Evolutionary conservation across 805 yeast species (phyloP).

Genomic region (Tetrapisispora namnaoensis): DNA sequence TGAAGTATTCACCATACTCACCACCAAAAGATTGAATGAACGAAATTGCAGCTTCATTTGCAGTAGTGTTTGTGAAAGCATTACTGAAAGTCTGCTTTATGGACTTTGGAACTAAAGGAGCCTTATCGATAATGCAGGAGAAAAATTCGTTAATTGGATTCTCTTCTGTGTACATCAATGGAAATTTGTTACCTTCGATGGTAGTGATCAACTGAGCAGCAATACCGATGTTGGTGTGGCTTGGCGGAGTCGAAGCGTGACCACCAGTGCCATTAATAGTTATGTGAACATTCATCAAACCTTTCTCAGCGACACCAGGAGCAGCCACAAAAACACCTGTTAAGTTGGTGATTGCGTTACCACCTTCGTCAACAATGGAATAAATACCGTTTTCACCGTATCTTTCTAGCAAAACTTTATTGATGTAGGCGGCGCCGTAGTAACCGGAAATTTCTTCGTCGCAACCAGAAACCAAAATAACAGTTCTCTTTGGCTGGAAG

Average conservation of each 20-base stretch:
- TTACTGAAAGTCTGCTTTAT: slow-evolving; percentile 23
- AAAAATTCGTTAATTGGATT: slow-evolving; percentile 54
- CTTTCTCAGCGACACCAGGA: slow-evolving; percentile 54
- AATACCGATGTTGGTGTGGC: slow-evolving; percentile 71
- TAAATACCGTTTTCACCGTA: slow-evolving; percentile 55
- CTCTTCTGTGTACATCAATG: slow-evolving; percentile 29
- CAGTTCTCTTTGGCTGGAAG: slow-evolving; percentile 50
- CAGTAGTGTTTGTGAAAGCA: slow-evolving; percentile 27
- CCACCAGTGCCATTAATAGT: slow-evolving; percentile 60
- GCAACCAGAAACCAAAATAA: slow-evolving; percentile 59
- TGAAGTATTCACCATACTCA: slow-evolving; percentile 18
- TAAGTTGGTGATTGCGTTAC: slow-evolving; percentile 25
- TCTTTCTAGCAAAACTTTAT: slow-evolving; percentile 36
- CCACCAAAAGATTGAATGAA: slow-evolving; percentile 21
- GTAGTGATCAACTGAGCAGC: slow-evolving; percentile 45
- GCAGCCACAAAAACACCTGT: slow-evolving; percentile 42
- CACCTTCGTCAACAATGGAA: slow-evolving; percentile 67
- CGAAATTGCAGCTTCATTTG: background rate
- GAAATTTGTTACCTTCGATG: slow-evolving; percentile 46
- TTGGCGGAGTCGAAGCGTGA: slow-evolving; percentile 71
- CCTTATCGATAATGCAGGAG: slow-evolving; percentile 54
- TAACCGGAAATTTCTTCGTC: slow-evolving; percentile 73
- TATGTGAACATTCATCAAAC: slow-evolving; percentile 43
- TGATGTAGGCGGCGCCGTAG: slow-evolving; percentile 47
- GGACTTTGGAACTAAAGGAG: slow-evolving; percentile 12